phyloP scores from a whole-genome alignment of 2,329 filamentous ascomycete species.

The Exophiala phaeomuriformis region DNA sequence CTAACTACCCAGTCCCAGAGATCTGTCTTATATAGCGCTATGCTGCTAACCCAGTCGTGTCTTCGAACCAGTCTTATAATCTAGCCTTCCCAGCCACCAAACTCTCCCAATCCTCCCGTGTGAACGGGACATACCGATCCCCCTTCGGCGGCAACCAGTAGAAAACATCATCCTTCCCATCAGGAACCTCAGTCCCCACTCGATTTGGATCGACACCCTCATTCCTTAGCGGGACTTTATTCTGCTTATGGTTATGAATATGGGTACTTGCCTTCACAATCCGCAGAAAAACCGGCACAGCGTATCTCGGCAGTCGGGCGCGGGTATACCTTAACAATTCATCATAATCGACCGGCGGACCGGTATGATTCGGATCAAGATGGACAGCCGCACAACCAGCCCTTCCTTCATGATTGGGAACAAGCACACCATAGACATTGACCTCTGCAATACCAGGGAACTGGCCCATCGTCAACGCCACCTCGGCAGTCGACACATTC shows the following conservation, averaged over 20 bases:
- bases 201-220: conserved; percentile 25
- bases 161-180: conserved; percentile 32
- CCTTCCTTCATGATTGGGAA: conserved; percentile 75
- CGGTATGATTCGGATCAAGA: conserved; percentile 39
- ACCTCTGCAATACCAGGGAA: conserved; percentile 65
- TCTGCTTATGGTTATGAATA: conserved; percentile 73
- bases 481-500: conserved; percentile 76
- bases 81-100: conserved; percentile 16
- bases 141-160: conserved; percentile 21
- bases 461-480: conserved; percentile 63
- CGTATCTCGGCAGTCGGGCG: conserved; percentile 60
- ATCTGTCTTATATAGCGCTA: too few relatives aligned
- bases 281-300: conserved; percentile 66
- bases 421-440: conserved; percentile 75
- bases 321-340: conserved; percentile 54
- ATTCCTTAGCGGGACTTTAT: conserved; percentile 57
- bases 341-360: conserved; percentile 49
- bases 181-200: conserved; percentile 20
- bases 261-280: conserved; percentile 53
- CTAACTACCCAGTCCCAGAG: too few relatives aligned
- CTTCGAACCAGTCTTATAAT: conserved; percentile 30
- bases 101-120: conserved; percentile 13
- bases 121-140: conserved; percentile 21
- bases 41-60: too few relatives aligned
- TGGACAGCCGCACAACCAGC: conserved; percentile 74